Evolutionary conservation across 768 basidiomycete genomes (phyloP), one percentile per base, ranked within the genome.

Genomic region (Pulveroboletus sp.): DNA sequence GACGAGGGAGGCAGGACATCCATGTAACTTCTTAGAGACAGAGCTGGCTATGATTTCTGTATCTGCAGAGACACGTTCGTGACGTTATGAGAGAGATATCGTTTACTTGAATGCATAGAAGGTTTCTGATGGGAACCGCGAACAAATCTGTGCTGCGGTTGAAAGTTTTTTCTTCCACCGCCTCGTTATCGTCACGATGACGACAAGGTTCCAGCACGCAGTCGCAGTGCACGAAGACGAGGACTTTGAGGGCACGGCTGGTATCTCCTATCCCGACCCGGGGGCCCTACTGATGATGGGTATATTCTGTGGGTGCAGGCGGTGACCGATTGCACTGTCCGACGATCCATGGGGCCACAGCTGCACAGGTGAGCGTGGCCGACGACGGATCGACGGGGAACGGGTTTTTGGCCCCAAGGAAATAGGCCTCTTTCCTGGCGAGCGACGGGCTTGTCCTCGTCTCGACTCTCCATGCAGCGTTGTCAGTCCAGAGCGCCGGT

Each of bases 21-120:
- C 47, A 49, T 47, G 50, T 41, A 35, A 26, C 21, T 57, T 47
- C 30, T 42, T 44, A 39, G 18, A 46, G 15, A 41, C 14, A 31
- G 10, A 9, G 12, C 30, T 31, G 38, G 27, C 21, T 35, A 45
- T 36, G 18, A 24, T 28, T 35, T 8, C 24, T 38, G 38, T 38
- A 6, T 39, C 17, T 38, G 32, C 15, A 32, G 30, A 27, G 36
- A 33, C 32, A 40, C 39, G 39, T 26, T 36, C 30, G 17, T 39
- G 26, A 27, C 35, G 12, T 36, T 36, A 17, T 28, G 17, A 18
- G 26, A n/a, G 12, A 36, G 33, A 17, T 36, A 15, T 36, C n/a
- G 11, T 1, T 14, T 14, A 8, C 5, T 27, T 14, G 44, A 46
- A 36, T 27, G 35, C 26, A 26, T 27, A 18, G 35, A 27, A 46